Conservation (phyloP, 768 basidiomycete species). For the Lactarius quietus region DNA sequence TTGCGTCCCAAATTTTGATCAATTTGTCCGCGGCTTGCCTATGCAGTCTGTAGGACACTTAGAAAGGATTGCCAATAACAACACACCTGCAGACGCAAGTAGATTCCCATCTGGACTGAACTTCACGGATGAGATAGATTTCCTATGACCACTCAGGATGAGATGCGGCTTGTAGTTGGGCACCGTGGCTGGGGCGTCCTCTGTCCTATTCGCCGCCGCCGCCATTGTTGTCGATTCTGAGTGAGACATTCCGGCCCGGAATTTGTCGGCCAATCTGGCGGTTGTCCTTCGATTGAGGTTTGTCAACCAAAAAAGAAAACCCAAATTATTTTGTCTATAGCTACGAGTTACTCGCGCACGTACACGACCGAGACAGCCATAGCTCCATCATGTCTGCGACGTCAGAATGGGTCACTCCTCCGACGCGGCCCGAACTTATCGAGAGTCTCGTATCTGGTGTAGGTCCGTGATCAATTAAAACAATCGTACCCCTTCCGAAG, state of each 20-base stretch:
- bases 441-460: constrained; percentile 90
- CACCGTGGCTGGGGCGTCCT: constrained; percentile 15
- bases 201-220: neutral
- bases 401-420: constrained; percentile 67
- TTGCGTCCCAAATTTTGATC: constrained; percentile 76
- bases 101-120: constrained; percentile 83
- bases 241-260: constrained; percentile 6
- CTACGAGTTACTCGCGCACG: too few species aligned
- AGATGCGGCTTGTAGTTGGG: constrained; percentile 58
- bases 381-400: constrained; percentile 44
- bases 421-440: constrained; percentile 80
- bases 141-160: constrained; percentile 77
- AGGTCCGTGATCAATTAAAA: constrained; percentile 46
- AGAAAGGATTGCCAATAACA: neutral
- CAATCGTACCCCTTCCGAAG: neutral
- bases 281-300: too few species aligned
- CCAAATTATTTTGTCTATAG: too few species aligned
- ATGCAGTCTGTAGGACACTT: constrained; percentile 33
- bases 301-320: too few species aligned
- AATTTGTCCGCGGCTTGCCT: constrained; percentile 79
- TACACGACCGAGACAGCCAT: neutral
- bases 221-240: neutral
- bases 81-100: constrained; percentile 82
- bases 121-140: constrained; percentile 78
- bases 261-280: too few species aligned